Evolutionary conservation across 305 asterid species (phyloP).

Genomic region (Rubia occidens): DNA sequence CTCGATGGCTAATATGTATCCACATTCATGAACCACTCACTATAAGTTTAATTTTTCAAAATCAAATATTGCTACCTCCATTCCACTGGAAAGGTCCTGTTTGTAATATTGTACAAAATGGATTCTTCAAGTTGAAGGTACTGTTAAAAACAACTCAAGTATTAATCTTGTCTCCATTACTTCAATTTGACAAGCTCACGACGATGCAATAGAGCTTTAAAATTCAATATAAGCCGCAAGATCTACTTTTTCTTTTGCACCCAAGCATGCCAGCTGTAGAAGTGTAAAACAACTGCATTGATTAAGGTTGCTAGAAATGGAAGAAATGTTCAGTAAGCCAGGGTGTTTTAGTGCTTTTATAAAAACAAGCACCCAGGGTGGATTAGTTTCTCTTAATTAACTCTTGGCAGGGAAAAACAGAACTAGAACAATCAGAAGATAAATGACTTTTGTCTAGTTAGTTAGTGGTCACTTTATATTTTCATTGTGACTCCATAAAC

Average conservation of each 20-base stretch:
- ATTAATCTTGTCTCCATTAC: neutral
- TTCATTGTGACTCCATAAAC: no score
- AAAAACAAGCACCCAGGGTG: neutral
- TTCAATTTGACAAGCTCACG: neutral
- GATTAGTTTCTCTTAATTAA: neutral
- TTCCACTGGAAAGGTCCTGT: neutral
- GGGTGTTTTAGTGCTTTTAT: neutral
- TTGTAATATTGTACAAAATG: neutral
- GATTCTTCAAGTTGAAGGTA: neutral
- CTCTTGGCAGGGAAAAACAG: neutral
- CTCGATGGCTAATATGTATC: neutral
- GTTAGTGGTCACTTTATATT: no score
- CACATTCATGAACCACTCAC: neutral
- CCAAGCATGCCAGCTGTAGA: slow-evolving; percentile 1
- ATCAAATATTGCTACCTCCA: neutral
- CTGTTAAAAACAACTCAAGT: neutral
- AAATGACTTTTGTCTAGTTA: neutral
- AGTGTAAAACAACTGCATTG: neutral
- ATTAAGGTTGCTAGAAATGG: neutral
- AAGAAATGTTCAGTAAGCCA: neutral
- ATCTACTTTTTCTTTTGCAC: neutral
- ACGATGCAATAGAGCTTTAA: neutral
- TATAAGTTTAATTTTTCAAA: neutral
- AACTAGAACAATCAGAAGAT: neutral
- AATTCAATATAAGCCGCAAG: neutral